phyloP scores from a whole-genome alignment of 768 basidiomycete genomes.

The Fomitopsis pulvina region DNA sequence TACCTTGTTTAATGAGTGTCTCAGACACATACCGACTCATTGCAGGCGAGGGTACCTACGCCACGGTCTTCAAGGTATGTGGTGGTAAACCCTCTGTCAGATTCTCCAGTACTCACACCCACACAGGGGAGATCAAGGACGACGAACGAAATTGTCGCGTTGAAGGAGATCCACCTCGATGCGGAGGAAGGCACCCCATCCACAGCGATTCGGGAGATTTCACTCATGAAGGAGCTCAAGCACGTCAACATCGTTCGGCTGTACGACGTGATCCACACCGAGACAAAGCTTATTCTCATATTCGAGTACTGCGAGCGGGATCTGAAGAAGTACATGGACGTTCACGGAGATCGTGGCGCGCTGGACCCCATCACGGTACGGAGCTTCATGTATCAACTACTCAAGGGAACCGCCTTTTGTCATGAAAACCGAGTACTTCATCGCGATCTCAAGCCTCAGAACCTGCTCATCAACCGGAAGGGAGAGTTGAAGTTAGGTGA shows the following conservation, averaged over 20 bases:
- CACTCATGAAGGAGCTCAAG: conserved; percentile 98
- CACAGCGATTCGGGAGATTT: conserved; percentile 98
- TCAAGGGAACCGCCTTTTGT: conserved; percentile 96
- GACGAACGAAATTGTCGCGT: conserved; percentile 96
- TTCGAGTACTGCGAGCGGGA: conserved; percentile 99
- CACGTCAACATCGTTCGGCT: conserved; percentile 98
- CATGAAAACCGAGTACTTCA: conserved; percentile 98
- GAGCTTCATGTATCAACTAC: conserved; percentile 96
- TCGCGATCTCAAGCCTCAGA: conserved; percentile 97
- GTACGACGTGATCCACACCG: conserved; percentile 98
- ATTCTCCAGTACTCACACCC: background rate
- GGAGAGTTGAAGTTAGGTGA: conserved; percentile 97
- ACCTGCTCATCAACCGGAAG: conserved; percentile 93
- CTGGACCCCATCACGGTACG: conserved; percentile 83
- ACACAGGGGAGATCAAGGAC: conserved; percentile 85
- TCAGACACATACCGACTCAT: conserved; percentile 7
- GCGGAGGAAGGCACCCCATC: conserved; percentile 98
- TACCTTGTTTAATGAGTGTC: background rate
- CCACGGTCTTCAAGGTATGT: conserved; percentile 91
- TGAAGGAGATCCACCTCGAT: conserved; percentile 99
- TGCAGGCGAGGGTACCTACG: conserved; percentile 87
- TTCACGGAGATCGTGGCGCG: conserved; percentile 92
- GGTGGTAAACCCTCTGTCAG: background rate
- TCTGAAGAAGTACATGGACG: conserved; percentile 99
- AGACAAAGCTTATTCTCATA: conserved; percentile 95